Evolutionary conservation across 1,284 basidiomycete genomes (phyloP).

Genomic region (Acaromyces ingoldii): DNA sequence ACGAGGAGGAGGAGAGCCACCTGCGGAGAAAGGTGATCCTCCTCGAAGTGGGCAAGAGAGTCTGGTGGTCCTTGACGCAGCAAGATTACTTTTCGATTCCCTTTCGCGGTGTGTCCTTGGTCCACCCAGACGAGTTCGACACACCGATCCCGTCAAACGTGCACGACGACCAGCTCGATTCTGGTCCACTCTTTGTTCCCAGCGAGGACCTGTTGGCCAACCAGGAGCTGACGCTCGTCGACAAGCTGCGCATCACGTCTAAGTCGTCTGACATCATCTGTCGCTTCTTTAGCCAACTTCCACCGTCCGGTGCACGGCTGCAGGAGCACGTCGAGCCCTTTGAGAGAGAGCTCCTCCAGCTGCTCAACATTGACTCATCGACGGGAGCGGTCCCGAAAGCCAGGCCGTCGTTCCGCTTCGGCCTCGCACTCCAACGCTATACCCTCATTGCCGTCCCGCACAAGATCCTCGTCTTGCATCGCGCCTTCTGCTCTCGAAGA

Average conservation of each 20-base stretch:
- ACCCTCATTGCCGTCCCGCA: slow-evolving; percentile 27
- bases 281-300: slow-evolving; percentile 26
- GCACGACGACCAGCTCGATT: slow-evolving; percentile 25
- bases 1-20: not conserved
- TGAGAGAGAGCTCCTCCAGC: slow-evolving; percentile 21
- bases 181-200: too few species aligned
- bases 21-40: slow-evolving; percentile 23
- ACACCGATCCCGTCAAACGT: slow-evolving; percentile 27
- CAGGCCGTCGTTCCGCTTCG: slow-evolving; percentile 21
- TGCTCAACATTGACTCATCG: too few species aligned
- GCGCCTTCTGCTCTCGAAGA: slow-evolving; percentile 25
- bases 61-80: slow-evolving; percentile 32
- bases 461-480: slow-evolving; percentile 33
- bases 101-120: slow-evolving; percentile 27
- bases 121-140: slow-evolving; percentile 27
- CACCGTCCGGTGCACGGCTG: slow-evolving; percentile 15
- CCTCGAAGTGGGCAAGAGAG: slow-evolving; percentile 29
- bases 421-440: slow-evolving; percentile 24
- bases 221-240: slow-evolving; percentile 27
- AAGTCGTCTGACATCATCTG: slow-evolving; percentile 28
- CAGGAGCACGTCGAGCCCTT: slow-evolving; percentile 24
- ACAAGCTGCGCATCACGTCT: slow-evolving; percentile 28
- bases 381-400: too few species aligned
- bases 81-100: slow-evolving; percentile 32
- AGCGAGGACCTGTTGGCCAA: too few species aligned